Evolutionary conservation across 2,329 filamentous ascomycete species (phyloP), one percentile per base, ranked within the genome.

Genomic region (Myotisia sp.): DNA sequence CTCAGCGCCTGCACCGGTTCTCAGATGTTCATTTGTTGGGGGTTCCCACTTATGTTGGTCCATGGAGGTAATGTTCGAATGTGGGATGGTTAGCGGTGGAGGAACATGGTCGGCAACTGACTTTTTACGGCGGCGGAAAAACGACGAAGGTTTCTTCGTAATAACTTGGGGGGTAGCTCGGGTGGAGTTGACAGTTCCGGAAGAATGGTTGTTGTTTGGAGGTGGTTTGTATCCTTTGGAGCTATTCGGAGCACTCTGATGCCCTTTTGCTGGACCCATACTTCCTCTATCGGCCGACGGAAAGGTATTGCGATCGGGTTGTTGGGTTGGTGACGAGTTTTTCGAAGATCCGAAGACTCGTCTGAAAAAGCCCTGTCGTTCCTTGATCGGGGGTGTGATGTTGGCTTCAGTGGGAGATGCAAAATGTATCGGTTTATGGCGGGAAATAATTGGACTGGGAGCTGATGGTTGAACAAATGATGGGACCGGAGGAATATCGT

Each of bases 121-220:
- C 68, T 87, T 92, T 70, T 95, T 95, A 42, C 86, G 73, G 39
- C 90, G 71, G 42, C 90, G 73, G 62, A 95, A 95, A 61, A 98
- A 95, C 0, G 84, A 87, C 1, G 87, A 92, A 3, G 83, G 74
- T 56, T 94, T 94, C 64, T 94, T 94, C 48, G 82, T 80, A 33
- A 94, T 62, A 27, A 57, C 59, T 18, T 53, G 54, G 8, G 50
- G 45, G 24, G 50, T 52, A 35, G 61, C 55, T 27, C 55, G 54
- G 14, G 39, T 40, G 18, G 45, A 38, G 12, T 48, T 36, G 32
- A 47, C 44, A 20, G 13, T 44, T 20, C 34, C 39, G 10, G 39
- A 43, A 2, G 44, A 29, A 12, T 47, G 23, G 34, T 43, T 45
- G 38, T 48, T 49, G 26, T 49, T 48, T 33, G 44, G 41, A 9